Base-by-base conservation (phyloP, 2,329 filamentous ascomycete species). In the Fusarium sp. region DNA sequence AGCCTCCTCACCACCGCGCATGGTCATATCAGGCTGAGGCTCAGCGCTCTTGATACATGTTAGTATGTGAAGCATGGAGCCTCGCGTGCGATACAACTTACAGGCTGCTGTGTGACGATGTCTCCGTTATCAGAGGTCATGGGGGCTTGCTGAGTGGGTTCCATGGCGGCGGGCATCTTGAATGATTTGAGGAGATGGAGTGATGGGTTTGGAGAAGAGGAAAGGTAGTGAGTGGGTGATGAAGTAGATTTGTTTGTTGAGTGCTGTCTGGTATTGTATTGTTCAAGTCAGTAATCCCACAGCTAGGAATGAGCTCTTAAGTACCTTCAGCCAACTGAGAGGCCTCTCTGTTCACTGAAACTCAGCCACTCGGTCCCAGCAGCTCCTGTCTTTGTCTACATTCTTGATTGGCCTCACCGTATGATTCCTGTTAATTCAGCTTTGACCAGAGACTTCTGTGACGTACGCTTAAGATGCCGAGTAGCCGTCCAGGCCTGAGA, bases 1-100 rank as follows among this genome's bases (percentile, higher is more conserved):
- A 39, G 82, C 83, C 68, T 85, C 83, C 71, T 85, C 83, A 72
- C 83, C 83, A 74, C 83, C 83, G 45, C 83, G 81, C 62, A 85
- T 79, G 68, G 75, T 78, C 79, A 85, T 83, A 38, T 84, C 80
- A 60, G 82, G 82, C 66, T 84, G 82, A 58, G 83, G 83, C 73
- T 85, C 82, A 42, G 78, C 67, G 55, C 78, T 42, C 82, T 83
- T 66, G 57, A 57, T 45, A 55, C 31, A 55, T 15, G 46, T 73
- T 59, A 73, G 46, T 44, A 16, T 35, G 19, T 41, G 15, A 39
- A 46, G 25, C 21, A 27, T 16, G 16, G 19, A 42, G 19, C 4
- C 41, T 37, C 5, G 18, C 10, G 23, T 35, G 12, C 18, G 21
- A 21, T 19, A 4, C 33, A 21, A 80, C 83, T 69, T 76, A 85